Base-by-base conservation (phyloP, 2,329 filamentous ascomycete species). In the Botrytis deweyae region DNA sequence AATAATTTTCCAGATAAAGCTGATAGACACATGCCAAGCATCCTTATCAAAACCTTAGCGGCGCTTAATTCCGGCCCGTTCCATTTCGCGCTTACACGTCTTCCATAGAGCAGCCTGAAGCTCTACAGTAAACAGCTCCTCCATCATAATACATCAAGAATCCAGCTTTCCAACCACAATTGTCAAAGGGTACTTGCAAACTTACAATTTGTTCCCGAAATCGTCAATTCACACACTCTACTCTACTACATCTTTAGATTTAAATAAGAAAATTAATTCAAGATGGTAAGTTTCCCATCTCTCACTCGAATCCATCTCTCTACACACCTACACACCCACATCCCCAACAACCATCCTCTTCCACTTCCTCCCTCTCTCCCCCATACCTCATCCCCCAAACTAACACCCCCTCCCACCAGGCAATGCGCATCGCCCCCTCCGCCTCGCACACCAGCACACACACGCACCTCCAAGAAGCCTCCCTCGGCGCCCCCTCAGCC, bases 381-480 rank as follows among this genome's bases (percentile, higher is more conserved):
- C 40, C 40, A 16, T 12, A 29, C 29, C 20, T 9, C 29, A 33
- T n/a, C 18, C 8, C 25, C 22, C 14, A 18, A 64, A 62, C 49
- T 49, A 66, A 66, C 20, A 4, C 14, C 69, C 72, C 70, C 72
- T 44, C 69, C 69, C 70, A 58, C 74, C 65, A 97, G 93, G 92
- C 93, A 81, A 92, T 98, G 88, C 94, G 94, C 85, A 92, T 99
- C 85, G 90, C 93, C 78, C 96, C 96, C 82, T 83, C 90, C 75
- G 84, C 90, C 80, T 81, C 86, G 78, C 89, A 95, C 86, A 84
- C 90, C 79, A 89, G 87, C 78, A 87, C 88, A 81, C 91, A 89
- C 84, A 87, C 86, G 80, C 91, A 92, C 85, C 85, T 87, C 78
- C 80, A 79, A 79, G 79, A 87, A 74, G 83, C 87, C 81, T 88